Evolutionary conservation across 164 flowering plant species (phyloP), one percentile per base, ranked within the genome.

Genomic region (Platanus orientalis): DNA sequence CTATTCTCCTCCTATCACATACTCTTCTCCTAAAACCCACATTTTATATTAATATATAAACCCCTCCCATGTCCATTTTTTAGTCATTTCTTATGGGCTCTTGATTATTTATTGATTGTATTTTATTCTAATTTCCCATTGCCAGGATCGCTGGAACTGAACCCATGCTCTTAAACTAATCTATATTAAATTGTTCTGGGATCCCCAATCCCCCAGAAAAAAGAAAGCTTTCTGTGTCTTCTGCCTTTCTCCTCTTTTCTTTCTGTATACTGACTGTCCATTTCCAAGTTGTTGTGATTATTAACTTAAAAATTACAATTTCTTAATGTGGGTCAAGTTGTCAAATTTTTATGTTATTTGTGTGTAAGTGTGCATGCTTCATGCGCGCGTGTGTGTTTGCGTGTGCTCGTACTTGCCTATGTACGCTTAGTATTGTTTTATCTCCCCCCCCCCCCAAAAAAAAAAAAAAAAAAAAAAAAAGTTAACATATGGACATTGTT

Each of bases 121-220:
- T 64, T 63, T 23, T 64, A 62, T n/a, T 58, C 14, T 61, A 68
- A 2, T 63, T 64, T 62, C 26, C n/a, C 54, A 45, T 52, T 60
- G 76, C 80, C 79, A 64, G 74, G 75, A 77, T 63, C 75, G 78
- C 75, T 68, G 83, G 81, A 75, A 75, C 74, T 73, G 58, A 72
- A 48, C 69, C 72, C 67, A 66, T 69, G 72, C 62, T 61, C 57
- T 72, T 67, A 73, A 66, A 60, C 49, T 64, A 66, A 69, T 63
- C 10, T 7, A 12, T 20, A 62, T 29, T 66, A 9, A 50, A 26
- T 47, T 59, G 16, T 39, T 70, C 32, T 36, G 19, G 3, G 0
- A 21, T 2, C 10, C n/a, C 60, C 26, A 42, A 67, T 48, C 54
- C 70, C 69, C 63, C 42, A 36, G 12, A 36, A 36, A 14, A 58